Percentiles rank a stretch among this genome's conserved stretches.
Conservation (phyloP, 2,329 filamentous ascomycete genomes). For the Cladorrhinum sp. region DNA sequence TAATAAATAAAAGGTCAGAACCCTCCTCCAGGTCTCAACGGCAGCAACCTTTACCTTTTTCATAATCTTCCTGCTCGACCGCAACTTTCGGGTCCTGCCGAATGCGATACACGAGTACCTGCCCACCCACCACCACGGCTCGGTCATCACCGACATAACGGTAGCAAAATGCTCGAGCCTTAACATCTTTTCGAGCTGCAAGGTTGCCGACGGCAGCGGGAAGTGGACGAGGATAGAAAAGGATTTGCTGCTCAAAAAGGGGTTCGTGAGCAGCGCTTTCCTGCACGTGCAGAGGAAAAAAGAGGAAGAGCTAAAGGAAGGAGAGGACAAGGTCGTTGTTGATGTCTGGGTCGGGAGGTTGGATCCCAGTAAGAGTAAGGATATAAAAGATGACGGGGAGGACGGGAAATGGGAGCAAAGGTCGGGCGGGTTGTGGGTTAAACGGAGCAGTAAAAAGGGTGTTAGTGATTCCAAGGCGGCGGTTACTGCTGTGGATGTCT, state of each 20-base stretch:
- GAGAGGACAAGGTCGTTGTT: slow-evolving; percentile 73
- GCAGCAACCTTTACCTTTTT: slow-evolving; percentile 65
- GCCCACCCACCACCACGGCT: slow-evolving; percentile 78
- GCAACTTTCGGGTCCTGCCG: slow-evolving; percentile 82
- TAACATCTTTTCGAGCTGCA: slow-evolving; percentile 73
- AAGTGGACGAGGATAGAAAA: slow-evolving; percentile 84
- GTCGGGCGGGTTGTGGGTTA: slow-evolving; percentile 76
- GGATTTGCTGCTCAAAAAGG: slow-evolving; percentile 75
- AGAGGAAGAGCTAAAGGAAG: slow-evolving; percentile 75
- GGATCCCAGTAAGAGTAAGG: slow-evolving; percentile 61
- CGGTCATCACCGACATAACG: slow-evolving; percentile 81
- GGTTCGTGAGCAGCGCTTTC: slow-evolving; percentile 74
- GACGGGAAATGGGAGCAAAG: slow-evolving; percentile 74
- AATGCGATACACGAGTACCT: slow-evolving; percentile 82
- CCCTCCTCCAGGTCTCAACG: slow-evolving; percentile 70
- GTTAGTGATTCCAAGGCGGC: slow-evolving; percentile 71
- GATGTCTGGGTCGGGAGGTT: slow-evolving; percentile 73
- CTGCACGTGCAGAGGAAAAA: slow-evolving; percentile 79
- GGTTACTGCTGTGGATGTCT: slow-evolving; percentile 77
- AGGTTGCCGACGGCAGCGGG: slow-evolving; percentile 52
- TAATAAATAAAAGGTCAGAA: slow-evolving; percentile 50
- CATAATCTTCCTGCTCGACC: slow-evolving; percentile 79
- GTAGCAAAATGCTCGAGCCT: slow-evolving; percentile 72
- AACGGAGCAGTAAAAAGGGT: slow-evolving; percentile 67
- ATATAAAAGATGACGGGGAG: slow-evolving; percentile 37